phyloP scores from a whole-genome alignment of 2,329 filamentous ascomycete genomes.

The Clarireedia monteithiana region DNA sequence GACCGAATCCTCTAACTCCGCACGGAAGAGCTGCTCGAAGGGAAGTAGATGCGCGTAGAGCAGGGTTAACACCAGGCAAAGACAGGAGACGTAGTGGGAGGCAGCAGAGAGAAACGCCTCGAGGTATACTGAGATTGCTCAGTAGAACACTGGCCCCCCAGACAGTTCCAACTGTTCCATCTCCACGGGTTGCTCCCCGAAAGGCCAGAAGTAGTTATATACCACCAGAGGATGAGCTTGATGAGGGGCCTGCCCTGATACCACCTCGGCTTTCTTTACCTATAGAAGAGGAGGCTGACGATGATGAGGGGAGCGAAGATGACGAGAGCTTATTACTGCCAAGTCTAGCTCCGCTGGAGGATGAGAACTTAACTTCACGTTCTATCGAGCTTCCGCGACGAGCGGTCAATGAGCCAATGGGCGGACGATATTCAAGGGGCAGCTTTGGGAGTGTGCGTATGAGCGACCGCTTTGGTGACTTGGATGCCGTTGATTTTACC shows the following conservation, averaged over 20 bases:
- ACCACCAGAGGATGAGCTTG: constrained; percentile 29
- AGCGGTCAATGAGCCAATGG: constrained; percentile 39
- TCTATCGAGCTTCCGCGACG: constrained; percentile 54
- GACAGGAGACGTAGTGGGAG: constrained; percentile 49
- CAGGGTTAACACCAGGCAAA: constrained; percentile 53
- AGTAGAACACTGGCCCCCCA: constrained; percentile 45
- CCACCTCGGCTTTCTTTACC: constrained; percentile 49
- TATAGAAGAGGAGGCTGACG: constrained; percentile 41
- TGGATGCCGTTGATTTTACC: constrained; percentile 20
- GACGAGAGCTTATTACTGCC: constrained; percentile 43
- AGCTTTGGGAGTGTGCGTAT: constrained; percentile 44
- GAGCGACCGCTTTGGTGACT: constrained; percentile 42
- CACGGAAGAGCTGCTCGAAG: constrained; percentile 54
- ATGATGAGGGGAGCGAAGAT: constrained; percentile 42
- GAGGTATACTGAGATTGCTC: constrained; percentile 45
- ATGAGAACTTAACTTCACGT: constrained; percentile 49
- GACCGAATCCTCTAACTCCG: constrained; percentile 37
- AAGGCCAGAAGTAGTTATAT: constrained; percentile 16
- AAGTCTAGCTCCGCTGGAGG: constrained; percentile 44
- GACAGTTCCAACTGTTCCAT: constrained; percentile 23
- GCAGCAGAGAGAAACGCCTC: constrained; percentile 48
- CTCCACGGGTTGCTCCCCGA: constrained; percentile 18
- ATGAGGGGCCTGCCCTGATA: constrained; percentile 37
- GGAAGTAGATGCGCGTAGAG: constrained; percentile 50
- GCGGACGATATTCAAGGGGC: constrained; percentile 37